Evolutionary conservation across 164 flowering plant species (phyloP).

Genomic region (Tetrastigma voinierianum): DNA sequence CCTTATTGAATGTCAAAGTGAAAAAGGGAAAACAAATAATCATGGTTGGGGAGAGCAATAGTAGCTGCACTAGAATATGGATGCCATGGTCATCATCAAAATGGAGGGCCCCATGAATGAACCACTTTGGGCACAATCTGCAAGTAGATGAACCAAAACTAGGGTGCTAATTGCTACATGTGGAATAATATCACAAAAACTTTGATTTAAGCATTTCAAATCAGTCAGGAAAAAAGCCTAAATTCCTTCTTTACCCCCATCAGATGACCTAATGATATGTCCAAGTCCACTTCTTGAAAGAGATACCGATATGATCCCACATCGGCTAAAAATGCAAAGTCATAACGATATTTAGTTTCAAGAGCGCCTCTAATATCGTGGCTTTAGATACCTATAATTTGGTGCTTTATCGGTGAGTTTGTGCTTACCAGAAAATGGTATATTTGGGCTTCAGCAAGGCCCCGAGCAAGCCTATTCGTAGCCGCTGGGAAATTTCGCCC

Average conservation of each 20-base stretch:
- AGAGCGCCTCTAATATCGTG: too few relatives aligned
- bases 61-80: slow-evolving; percentile 22
- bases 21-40: slow-evolving; percentile 10
- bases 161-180: slow-evolving; percentile 2
- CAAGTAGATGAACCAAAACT: slow-evolving; percentile 25
- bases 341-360: too few relatives aligned
- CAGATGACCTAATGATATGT: neutral
- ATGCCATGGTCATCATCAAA: slow-evolving; percentile 25
- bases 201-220: neutral
- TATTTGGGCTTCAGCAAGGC: too few relatives aligned
- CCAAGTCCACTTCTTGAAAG: slow-evolving; percentile 3
- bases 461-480: too few relatives aligned
- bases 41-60: slow-evolving; percentile 10
- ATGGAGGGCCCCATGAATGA: slow-evolving; percentile 28
- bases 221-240: neutral
- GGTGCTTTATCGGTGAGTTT: too few relatives aligned
- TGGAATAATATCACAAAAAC: neutral
- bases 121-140: slow-evolving; percentile 41
- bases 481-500: too few relatives aligned
- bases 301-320: too few relatives aligned
- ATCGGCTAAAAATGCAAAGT: too few relatives aligned
- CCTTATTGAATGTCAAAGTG: neutral
- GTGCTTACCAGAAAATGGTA: too few relatives aligned
- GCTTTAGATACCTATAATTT: too few relatives aligned
- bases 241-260: neutral